Base-by-base conservation (phyloP, 2,329 filamentous ascomycete species). In the Rhinocladiella similis region DNA sequence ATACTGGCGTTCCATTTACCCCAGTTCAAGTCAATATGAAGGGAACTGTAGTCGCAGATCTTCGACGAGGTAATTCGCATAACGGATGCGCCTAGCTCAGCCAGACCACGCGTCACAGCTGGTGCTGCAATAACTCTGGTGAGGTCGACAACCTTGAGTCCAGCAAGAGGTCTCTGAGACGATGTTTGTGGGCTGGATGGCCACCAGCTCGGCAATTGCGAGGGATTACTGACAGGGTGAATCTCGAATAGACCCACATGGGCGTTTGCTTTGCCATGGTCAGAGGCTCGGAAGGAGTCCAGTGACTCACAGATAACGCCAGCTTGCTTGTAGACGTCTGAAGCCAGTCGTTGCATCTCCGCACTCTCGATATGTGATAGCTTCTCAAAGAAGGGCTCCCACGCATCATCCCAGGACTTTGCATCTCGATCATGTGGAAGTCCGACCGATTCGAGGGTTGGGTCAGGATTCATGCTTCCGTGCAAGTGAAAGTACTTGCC, bases 1-100 rank as follows among this genome's bases (percentile, higher is more conserved):
- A 83, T 67, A n/a, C 86, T 82, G 1, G 79, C 77, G 1, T 84
- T 80, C 60, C 85, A 85, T 68, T 90, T 90, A 19, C 87, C 87
- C 66, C 85, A 83, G 67, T 89, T 90, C 13, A 85, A 83, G 61
- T 90, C 87, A 0, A 88, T 80, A 63, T 90, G 86, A 89, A 89
- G 70, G 88, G 87, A 0, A 27, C 69, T 71, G 49, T 72, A 66
- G 62, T 75, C 71, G 1, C 56, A 63, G 3, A 78, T 61, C 48
- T 69, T 69, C 18, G 73, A 72, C 19, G 72, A 73, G 1, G 75
- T 77, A 9, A 79, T 66, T 47, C 75, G 72, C 39, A 79, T 72
- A 0, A 80, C 76, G 43, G 76, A 74, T 4, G 76, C 76, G 3
- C 76, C 77, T 46, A 75, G 70, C 1, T 73, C 72, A 18, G 75